A percentile compares a stretch with the other conserved stretches of the same genome.
These are phyloP conservation scores for Suhomyces sp. DNA, from an alignment of 805 yeast genomes.

Conservation along the genomic window DNA sequence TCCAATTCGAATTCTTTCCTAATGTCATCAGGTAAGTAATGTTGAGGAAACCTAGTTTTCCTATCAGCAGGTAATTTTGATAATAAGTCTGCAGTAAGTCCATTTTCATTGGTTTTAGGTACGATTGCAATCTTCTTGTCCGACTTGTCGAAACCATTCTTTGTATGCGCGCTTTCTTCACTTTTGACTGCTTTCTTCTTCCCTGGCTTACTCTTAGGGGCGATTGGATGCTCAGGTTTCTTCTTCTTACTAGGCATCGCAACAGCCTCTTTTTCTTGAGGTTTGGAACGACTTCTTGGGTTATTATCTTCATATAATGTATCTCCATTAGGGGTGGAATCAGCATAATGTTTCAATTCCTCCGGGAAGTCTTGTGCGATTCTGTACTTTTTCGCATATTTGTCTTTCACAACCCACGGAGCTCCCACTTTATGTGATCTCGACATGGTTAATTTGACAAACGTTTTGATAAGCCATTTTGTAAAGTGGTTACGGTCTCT, in stretches of 20 bases:
- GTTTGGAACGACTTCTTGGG: neutral
- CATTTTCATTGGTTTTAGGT: no score
- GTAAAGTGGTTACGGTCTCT: conserved; percentile 88
- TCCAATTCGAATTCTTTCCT: conserved; percentile 16
- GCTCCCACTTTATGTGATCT: conserved; percentile 86
- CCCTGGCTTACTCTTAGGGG: neutral
- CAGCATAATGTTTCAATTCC: conserved; percentile 44
- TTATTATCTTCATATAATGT: conserved; percentile 19
- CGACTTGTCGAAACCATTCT: neutral
- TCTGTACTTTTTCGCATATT: conserved; percentile 67
- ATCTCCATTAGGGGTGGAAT: conserved; percentile 34
- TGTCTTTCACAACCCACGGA: conserved; percentile 89
- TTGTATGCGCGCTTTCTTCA: neutral
- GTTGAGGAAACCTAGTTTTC: conserved; percentile 23
- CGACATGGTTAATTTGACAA: conserved; percentile 73
- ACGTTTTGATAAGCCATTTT: conserved; percentile 85
- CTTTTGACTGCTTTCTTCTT: conserved; percentile 2
- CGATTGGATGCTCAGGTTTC: no score
- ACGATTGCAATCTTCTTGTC: conserved; percentile 1
- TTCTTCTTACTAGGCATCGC: neutral
- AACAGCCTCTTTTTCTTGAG: neutral
- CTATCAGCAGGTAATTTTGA: conserved; percentile 5
- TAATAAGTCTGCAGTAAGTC: conserved; percentile 2
- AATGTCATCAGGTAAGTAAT: conserved; percentile 30
- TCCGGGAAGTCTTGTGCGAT: conserved; percentile 62